Conservation (phyloP, 2,329 filamentous ascomycete genomes). For the Anthostomella pinea region DNA sequence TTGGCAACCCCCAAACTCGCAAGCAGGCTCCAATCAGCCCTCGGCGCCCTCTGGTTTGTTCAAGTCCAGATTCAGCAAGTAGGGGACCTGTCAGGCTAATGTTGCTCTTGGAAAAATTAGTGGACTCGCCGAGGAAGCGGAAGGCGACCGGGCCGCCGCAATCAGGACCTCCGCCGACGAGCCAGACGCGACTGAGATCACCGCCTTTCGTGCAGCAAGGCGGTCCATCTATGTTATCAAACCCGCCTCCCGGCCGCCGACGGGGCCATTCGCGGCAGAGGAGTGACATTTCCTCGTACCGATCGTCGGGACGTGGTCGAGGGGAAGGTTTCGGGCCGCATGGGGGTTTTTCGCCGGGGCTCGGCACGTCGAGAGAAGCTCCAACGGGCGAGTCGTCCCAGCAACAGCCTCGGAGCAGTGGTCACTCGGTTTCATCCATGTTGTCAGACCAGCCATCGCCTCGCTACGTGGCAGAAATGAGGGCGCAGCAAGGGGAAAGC, state of each 20-base stretch:
- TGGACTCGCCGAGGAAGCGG: constrained; percentile 80
- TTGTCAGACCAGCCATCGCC: constrained; percentile 39
- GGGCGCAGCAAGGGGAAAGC: constrained; percentile 27
- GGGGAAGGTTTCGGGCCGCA: constrained; percentile 33
- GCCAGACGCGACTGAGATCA: constrained; percentile 46
- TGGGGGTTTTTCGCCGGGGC: constrained; percentile 37
- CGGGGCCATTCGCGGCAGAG: constrained; percentile 61
- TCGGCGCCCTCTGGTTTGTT: constrained; percentile 73
- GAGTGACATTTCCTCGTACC: constrained; percentile 59
- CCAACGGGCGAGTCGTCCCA: constrained; percentile 31
- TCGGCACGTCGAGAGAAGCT: constrained; percentile 33
- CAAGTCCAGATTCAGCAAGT: constrained; percentile 47
- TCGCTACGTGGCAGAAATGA: constrained; percentile 27
- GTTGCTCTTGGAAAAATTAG: constrained; percentile 53
- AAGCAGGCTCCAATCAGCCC: constrained; percentile 63
- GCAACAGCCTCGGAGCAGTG: constrained; percentile 32
- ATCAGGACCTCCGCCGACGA: constrained; percentile 44
- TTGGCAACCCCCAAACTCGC: constrained; percentile 78
- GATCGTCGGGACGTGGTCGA: constrained; percentile 38
- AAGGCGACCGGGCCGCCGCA: constrained; percentile 64
- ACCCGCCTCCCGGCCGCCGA: constrained; percentile 52
- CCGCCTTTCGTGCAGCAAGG: constrained; percentile 54
- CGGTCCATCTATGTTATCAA: constrained; percentile 47
- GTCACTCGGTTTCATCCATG: constrained; percentile 45
- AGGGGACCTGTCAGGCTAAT: constrained; percentile 40